Evolutionary conservation across 2,329 filamentous ascomycete genomes (phyloP).

Genomic region (Ampelomyces quisqualis): DNA sequence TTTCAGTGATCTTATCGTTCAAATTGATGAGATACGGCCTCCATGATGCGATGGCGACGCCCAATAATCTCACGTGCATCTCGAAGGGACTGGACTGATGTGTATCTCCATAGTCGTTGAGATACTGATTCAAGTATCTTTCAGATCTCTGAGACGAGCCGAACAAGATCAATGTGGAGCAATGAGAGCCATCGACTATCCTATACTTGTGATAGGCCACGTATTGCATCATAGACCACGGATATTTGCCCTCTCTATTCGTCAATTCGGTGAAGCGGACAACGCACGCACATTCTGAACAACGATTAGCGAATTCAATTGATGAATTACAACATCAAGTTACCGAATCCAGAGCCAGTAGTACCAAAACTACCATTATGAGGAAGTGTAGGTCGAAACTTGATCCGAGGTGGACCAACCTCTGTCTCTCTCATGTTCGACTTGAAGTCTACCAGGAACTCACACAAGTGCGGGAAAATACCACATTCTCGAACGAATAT

Average conservation of each 20-base stretch:
- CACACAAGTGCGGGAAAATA: not conserved
- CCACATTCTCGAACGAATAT: not conserved
- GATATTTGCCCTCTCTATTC: constrained; percentile 5
- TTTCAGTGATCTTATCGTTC: not conserved
- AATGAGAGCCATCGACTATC: not conserved
- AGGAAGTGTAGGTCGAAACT: constrained; percentile 6
- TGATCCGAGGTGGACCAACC: constrained; percentile 21
- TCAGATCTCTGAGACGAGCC: constrained; percentile 9
- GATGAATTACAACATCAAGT: not conserved
- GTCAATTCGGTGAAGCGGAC: constrained; percentile 16
- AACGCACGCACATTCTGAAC: constrained; percentile 10
- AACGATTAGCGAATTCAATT: no score
- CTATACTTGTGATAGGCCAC: constrained; percentile 11
- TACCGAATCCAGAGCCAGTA: not conserved
- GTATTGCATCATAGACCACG: constrained; percentile 14
- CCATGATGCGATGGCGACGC: constrained; percentile 21
- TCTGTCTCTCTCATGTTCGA: constrained; percentile 10
- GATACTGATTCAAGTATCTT: constrained; percentile 5
- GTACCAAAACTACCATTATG: not conserved
- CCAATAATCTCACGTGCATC: constrained; percentile 23
- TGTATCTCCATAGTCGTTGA: not conserved
- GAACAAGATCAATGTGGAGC: constrained; percentile 13
- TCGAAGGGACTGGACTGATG: constrained; percentile 23
- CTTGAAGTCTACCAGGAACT: not conserved
- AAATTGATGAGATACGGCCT: constrained; percentile 13